Conservation (phyloP, 108 stramenopile species). For the Seminavis robusta region DNA sequence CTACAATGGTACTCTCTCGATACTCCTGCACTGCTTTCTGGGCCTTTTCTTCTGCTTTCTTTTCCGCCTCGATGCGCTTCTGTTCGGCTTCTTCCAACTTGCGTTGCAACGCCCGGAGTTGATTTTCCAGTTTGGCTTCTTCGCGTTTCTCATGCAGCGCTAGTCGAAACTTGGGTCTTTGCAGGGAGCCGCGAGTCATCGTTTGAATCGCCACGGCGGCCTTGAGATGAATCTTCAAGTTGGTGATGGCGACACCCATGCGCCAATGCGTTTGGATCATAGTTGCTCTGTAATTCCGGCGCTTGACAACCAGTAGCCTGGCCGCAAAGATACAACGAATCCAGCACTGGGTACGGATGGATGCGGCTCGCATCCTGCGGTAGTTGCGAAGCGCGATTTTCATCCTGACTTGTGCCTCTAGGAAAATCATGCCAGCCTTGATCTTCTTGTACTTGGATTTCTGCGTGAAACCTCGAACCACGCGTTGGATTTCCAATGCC, state of each 20-base stretch:
- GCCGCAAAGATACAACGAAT: constrained; percentile 41
- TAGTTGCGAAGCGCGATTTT: constrained; percentile 29
- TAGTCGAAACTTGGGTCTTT: constrained; percentile 48
- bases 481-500: constrained; percentile 56
- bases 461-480: constrained; percentile 36
- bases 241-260: constrained; percentile 11
- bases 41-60: constrained; percentile 41
- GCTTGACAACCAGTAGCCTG: constrained; percentile 32
- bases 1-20: background rate
- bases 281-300: constrained; percentile 43
- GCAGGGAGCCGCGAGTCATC: constrained; percentile 54
- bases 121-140: constrained; percentile 72
- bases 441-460: constrained; percentile 30
- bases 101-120: constrained; percentile 46
- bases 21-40: constrained; percentile 23
- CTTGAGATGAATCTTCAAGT: background rate
- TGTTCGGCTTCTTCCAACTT: constrained; percentile 69
- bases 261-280: constrained; percentile 71
- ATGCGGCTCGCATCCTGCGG: constrained; percentile 30
- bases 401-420: constrained; percentile 50
- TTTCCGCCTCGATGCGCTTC: constrained; percentile 46
- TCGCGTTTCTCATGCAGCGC: constrained; percentile 47
- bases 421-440: constrained; percentile 26
- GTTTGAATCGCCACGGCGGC: constrained; percentile 58
- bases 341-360: constrained; percentile 71